Percentiles rank a stretch among this genome's conserved stretches.
These are phyloP conservation scores for Xylaria arbuscula DNA, from an alignment of 2,329 filamentous ascomycete species.

Conservation along the genomic window DNA sequence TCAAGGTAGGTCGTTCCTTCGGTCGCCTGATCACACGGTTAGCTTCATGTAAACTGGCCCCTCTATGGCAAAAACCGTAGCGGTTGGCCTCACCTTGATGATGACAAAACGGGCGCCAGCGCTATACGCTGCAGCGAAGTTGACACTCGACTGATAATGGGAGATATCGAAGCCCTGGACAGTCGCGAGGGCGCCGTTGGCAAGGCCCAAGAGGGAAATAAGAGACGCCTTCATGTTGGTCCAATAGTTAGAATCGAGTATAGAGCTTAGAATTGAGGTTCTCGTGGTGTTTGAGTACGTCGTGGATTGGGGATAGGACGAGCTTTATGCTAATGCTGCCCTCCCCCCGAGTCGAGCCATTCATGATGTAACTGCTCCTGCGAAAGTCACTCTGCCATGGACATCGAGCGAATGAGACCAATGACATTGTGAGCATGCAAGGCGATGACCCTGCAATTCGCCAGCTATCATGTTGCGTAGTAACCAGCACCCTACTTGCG, in stretches of 20 bases:
- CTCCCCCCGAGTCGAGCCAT: conserved; percentile 3
- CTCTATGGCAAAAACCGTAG: too few species aligned
- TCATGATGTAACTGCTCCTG: conserved; percentile 14
- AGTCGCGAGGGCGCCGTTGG: conserved; percentile 45
- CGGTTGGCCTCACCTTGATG: conserved; percentile 53
- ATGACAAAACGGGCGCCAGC: conserved; percentile 58
- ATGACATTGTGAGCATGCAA: conserved; percentile 28
- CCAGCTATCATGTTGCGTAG: conserved; percentile 12
- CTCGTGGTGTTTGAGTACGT: not conserved
- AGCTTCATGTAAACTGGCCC: too few species aligned
- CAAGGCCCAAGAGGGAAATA: conserved; percentile 34
- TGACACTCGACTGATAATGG: conserved; percentile 53
- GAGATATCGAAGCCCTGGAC: conserved; percentile 59
- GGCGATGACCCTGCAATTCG: conserved; percentile 25
- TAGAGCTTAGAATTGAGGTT: conserved; percentile 2
- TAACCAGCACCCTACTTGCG: conserved; percentile 13
- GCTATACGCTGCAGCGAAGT: conserved; percentile 54
- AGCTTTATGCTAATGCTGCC: conserved; percentile 26
- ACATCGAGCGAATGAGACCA: conserved; percentile 21
- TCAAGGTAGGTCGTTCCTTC: conserved; percentile 62
- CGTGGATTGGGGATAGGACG: conserved; percentile 11
- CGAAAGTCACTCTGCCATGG: not conserved
- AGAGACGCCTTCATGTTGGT: conserved; percentile 39
- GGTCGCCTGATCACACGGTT: conserved; percentile 56
- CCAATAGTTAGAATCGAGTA: not conserved